Evolutionary conservation across 1,139 yeast species (phyloP).

Genomic region (Citeromyces siamensis): DNA sequence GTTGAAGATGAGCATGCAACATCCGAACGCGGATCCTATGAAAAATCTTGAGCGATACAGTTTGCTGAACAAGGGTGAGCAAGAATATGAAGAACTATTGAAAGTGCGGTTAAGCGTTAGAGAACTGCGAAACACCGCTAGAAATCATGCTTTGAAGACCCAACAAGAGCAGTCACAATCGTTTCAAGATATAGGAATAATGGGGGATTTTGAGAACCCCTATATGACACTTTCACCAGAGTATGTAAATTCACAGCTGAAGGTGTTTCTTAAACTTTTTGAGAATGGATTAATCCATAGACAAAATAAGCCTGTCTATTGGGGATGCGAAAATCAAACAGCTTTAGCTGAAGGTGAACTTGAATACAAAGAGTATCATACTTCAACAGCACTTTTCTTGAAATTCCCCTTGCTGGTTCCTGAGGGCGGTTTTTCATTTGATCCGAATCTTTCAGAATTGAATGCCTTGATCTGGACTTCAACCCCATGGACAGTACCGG

Average conservation of each 20-base stretch:
- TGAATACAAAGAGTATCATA: slow-evolving; percentile 68
- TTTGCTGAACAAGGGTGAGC: slow-evolving; percentile 9
- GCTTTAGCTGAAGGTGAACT: slow-evolving; percentile 96
- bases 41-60: slow-evolving; percentile 6
- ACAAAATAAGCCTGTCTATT: slow-evolving; percentile 89
- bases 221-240: slow-evolving; percentile 62
- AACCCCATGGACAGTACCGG: slow-evolving; percentile 94
- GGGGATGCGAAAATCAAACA: slow-evolving; percentile 92
- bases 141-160: slow-evolving; percentile 54
- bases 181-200: slow-evolving; percentile 60
- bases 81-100: slow-evolving; percentile 10
- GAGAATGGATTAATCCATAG: slow-evolving; percentile 60
- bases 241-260: slow-evolving; percentile 66
- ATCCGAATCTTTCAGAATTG: slow-evolving; percentile 5
- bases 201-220: slow-evolving; percentile 69
- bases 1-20: slow-evolving; percentile 3
- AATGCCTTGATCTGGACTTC: slow-evolving; percentile 79
- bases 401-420: slow-evolving; percentile 42
- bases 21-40: slow-evolving; percentile 1
- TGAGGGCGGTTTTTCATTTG: background rate
- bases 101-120: slow-evolving; percentile 22
- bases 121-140: slow-evolving; percentile 53
- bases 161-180: slow-evolving; percentile 49
- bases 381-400: slow-evolving; percentile 58
- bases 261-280: slow-evolving; percentile 55